These are phyloP conservation scores for Macrolepiota fuliginosa DNA, from an alignment of 768 basidiomycete genomes.

Conservation along the genomic window DNA sequence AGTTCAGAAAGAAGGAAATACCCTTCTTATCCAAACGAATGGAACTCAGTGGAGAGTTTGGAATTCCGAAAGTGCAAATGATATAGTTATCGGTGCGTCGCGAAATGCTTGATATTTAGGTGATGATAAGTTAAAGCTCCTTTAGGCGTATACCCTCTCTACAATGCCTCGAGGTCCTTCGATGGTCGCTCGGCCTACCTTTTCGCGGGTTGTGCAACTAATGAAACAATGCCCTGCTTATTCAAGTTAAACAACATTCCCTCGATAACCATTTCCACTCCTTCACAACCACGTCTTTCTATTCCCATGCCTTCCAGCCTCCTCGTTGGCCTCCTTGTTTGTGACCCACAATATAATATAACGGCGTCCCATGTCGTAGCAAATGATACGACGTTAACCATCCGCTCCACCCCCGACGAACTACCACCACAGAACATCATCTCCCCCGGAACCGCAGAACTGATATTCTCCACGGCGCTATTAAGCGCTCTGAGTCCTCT, in stretches of 20 bases:
- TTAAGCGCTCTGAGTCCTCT: neutral
- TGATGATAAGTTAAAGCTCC: neutral
- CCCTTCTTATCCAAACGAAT: neutral
- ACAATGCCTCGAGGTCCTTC: neutral
- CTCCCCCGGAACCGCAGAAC: neutral
- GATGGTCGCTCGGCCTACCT: conserved; percentile 3
- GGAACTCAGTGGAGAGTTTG: conserved; percentile 5
- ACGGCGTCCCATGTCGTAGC: neutral
- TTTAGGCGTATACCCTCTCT: neutral
- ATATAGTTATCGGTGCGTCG: neutral
- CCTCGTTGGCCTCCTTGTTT: neutral
- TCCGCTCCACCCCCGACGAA: neutral
- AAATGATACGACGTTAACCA: neutral
- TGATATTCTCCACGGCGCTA: conserved; percentile 1
- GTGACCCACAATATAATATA: neutral
- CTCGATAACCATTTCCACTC: neutral
- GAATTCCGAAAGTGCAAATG: neutral
- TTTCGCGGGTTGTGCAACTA: conserved; percentile 1
- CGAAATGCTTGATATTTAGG: too few species aligned
- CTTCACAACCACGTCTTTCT: neutral
- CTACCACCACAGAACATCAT: neutral
- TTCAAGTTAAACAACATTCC: neutral
- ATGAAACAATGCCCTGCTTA: neutral
- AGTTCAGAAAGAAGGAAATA: neutral
- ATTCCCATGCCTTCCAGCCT: neutral